phyloP scores from a whole-genome alignment of 805 yeast genomes.

The Candida loeiensis region DNA sequence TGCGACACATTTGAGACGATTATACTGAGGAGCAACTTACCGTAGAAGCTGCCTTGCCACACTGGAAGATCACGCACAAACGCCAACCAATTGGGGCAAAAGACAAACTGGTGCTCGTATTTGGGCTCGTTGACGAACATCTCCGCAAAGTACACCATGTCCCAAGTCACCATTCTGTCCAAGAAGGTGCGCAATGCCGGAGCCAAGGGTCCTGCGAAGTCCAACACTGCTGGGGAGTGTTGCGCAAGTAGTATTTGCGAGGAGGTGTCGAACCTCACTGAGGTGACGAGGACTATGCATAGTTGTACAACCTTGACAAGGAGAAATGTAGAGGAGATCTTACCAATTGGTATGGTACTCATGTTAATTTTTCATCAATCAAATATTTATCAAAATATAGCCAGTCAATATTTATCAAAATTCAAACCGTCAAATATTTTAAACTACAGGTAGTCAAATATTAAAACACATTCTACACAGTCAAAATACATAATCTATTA shows the following conservation, averaged over 20 bases:
- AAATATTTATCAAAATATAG: no score
- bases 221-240: conserved; percentile 12
- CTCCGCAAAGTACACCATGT: conserved; percentile 70
- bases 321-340: conserved; percentile 20
- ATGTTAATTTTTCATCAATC: conserved; percentile 2
- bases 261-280: conserved; percentile 50
- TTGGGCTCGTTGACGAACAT: conserved; percentile 46
- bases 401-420: no score
- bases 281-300: conserved; percentile 34
- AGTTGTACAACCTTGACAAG: conserved; percentile 38
- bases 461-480: no score
- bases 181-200: conserved; percentile 22
- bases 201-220: conserved; percentile 4
- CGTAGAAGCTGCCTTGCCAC: conserved; percentile 36
- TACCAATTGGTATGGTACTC: conserved; percentile 3
- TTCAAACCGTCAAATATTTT: no score
- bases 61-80: conserved; percentile 29
- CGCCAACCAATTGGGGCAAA: conserved; percentile 74
- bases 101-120: conserved; percentile 92
- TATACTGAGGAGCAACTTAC: conserved; percentile 45
- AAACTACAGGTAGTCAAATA: no score
- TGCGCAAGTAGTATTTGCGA: conserved; percentile 32
- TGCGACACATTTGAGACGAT: conserved; percentile 52
- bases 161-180: conserved; percentile 73
- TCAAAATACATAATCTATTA: no score